These are phyloP conservation scores for Patellifolia procumbens DNA, from an alignment of 179 eudicot species.

Conservation along the genomic window DNA sequence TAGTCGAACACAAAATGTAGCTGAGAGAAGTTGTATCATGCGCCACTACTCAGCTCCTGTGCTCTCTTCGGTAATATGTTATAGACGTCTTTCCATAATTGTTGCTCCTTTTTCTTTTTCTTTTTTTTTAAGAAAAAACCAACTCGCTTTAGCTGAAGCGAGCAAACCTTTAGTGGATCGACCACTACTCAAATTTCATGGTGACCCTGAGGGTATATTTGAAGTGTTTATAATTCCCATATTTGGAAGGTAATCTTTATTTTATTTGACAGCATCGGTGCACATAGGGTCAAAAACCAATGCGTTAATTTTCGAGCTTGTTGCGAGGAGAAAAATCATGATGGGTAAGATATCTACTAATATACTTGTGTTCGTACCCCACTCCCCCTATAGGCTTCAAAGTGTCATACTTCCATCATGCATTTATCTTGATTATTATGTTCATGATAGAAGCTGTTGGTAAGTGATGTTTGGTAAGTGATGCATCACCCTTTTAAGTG, in stretches of 20 bases:
- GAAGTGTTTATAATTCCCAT: background rate
- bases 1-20: no score
- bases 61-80: no score
- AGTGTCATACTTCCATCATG: background rate
- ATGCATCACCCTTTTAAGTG: background rate
- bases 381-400: background rate
- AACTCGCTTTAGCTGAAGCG: no score
- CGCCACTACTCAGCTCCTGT: no score
- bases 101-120: no score
- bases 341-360: constrained; percentile 40
- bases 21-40: no score
- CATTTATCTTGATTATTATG: background rate
- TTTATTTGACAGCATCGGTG: constrained; percentile 48
- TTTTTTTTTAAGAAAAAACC: no score
- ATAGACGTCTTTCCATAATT: no score
- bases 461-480: background rate
- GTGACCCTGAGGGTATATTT: no score
- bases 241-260: background rate
- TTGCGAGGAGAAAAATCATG: constrained; percentile 46
- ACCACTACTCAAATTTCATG: no score
- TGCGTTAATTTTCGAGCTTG: constrained; percentile 46
- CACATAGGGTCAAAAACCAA: constrained; percentile 44
- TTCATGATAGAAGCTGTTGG: background rate
- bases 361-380: background rate
- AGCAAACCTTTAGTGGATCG: no score